Evolutionary conservation across 2,329 filamentous ascomycete species (phyloP).

Genomic region (Fusarium udum): DNA sequence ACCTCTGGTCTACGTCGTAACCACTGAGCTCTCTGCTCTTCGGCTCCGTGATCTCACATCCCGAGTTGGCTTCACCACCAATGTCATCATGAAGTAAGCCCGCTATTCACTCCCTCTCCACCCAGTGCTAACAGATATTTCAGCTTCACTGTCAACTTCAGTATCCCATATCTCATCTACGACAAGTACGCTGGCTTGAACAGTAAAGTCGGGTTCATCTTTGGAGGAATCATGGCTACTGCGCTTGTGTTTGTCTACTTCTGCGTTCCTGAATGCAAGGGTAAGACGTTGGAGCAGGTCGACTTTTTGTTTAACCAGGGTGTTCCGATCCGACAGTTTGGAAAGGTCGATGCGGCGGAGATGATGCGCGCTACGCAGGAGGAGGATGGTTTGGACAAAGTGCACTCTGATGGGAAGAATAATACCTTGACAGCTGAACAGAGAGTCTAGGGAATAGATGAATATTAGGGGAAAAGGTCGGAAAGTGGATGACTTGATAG

Average conservation of each 20-base stretch:
- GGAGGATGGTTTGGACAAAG: not conserved
- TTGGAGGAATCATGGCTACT: conserved; percentile 12
- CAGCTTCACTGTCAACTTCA: conserved; percentile 37
- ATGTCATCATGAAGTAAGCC: conserved; percentile 30
- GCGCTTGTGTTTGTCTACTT: conserved; percentile 23
- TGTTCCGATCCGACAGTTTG: conserved; percentile 28
- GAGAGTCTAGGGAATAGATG: not conserved
- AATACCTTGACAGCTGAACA: not conserved
- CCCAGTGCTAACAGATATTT: accelerated
- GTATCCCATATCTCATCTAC: conserved; percentile 34
- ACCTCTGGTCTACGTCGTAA: conserved; percentile 29
- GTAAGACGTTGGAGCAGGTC: conserved; percentile 30
- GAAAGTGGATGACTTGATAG: too few species aligned
- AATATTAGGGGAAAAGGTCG: accelerated
- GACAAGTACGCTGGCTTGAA: conserved; percentile 30
- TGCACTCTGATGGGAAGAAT: not conserved
- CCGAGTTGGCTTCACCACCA: conserved; percentile 18
- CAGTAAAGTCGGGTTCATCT: conserved; percentile 37
- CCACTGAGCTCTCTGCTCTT: conserved; percentile 33
- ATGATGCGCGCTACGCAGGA: conserved; percentile 9
- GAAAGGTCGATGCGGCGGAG: conserved; percentile 10
- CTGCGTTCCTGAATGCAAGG: conserved; percentile 35
- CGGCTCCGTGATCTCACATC: conserved; percentile 24
- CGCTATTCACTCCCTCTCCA: accelerated
- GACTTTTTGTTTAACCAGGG: conserved; percentile 35